Conservation (phyloP, 2,329 filamentous ascomycete genomes). For the Phoma sp. region DNA sequence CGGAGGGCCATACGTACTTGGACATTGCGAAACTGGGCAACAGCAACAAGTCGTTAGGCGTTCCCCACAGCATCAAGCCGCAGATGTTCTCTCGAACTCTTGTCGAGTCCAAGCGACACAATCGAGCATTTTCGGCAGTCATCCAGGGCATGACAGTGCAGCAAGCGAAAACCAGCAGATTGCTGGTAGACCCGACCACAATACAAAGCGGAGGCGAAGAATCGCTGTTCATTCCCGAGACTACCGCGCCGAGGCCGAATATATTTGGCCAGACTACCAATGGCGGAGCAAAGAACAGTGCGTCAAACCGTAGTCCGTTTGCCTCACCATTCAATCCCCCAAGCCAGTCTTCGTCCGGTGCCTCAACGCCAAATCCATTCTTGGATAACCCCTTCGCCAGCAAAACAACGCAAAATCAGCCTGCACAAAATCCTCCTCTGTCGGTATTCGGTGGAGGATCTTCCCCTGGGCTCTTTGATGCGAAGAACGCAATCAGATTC, state of each 20-base stretch:
- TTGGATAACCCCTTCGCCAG: slow-evolving; percentile 11
- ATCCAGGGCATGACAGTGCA: slow-evolving; percentile 64
- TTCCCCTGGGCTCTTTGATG: slow-evolving; percentile 41
- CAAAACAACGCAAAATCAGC: background rate
- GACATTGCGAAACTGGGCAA: slow-evolving; percentile 59
- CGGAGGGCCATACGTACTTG: slow-evolving; percentile 58
- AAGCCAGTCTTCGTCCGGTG: slow-evolving; percentile 3
- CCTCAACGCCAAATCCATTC: slow-evolving; percentile 21
- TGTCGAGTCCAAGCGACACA: slow-evolving; percentile 66
- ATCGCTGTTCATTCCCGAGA: slow-evolving; percentile 53
- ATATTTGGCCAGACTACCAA: slow-evolving; percentile 20
- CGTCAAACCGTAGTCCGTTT: slow-evolving; percentile 24
- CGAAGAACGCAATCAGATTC: slow-evolving; percentile 38
- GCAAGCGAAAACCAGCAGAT: slow-evolving; percentile 58
- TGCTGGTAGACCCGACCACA: slow-evolving; percentile 54
- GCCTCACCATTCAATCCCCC: slow-evolving; percentile 29
- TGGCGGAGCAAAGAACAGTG: slow-evolving; percentile 6
- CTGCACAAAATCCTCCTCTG: background rate
- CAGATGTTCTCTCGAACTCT: slow-evolving; percentile 62
- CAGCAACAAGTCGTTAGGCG: slow-evolving; percentile 26
- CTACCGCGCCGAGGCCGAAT: slow-evolving; percentile 15
- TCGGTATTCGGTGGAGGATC: background rate
- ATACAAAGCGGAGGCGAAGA: slow-evolving; percentile 36
- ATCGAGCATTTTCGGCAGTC: slow-evolving; percentile 63
- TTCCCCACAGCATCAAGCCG: slow-evolving; percentile 44